Percentiles rank a stretch among this genome's conserved stretches.
Conservation (phyloP, 2,329 filamentous ascomycete genomes). For the Neopestalotiopsis sp. region DNA sequence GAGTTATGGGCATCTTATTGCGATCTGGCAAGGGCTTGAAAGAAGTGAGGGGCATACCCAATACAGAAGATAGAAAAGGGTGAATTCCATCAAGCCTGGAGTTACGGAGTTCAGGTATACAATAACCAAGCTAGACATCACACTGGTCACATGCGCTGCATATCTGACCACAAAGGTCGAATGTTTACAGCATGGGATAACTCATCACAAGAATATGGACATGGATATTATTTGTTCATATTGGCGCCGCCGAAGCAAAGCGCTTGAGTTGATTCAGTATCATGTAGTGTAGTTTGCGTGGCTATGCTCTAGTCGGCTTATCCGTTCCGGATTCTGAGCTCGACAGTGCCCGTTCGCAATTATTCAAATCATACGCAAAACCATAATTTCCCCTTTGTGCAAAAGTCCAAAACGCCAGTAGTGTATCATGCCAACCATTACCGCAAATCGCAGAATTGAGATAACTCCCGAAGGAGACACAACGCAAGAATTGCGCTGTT, state of each 20-base stretch:
- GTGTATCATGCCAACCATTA: constrained; percentile 36
- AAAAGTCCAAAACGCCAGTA: constrained; percentile 36
- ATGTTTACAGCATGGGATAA: not conserved
- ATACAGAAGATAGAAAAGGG: not conserved
- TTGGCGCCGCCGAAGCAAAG: constrained; percentile 26
- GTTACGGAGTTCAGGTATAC: not conserved
- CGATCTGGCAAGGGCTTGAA: not conserved
- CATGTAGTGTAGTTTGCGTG: constrained; percentile 24
- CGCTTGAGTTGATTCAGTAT: constrained; percentile 32
- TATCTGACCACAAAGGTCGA: not conserved
- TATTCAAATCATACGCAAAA: constrained; percentile 28
- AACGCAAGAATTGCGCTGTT: constrained; percentile 22
- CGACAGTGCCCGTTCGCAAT: not conserved
- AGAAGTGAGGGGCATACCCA: not conserved
- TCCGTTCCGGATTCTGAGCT: constrained; percentile 23
- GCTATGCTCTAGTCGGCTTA: constrained; percentile 18
- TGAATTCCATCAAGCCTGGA: not conserved
- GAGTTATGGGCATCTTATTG: not conserved
- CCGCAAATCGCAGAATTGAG: constrained; percentile 21
- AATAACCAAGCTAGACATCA: not conserved
- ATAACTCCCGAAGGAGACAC: constrained; percentile 9
- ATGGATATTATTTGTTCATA: constrained; percentile 21
- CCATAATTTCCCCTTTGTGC: constrained; percentile 26
- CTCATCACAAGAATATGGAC: not conserved
- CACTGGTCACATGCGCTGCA: not conserved